These are phyloP conservation scores for Lactarius hatsudake DNA, from an alignment of 768 basidiomycete genomes.

Conservation along the genomic window DNA sequence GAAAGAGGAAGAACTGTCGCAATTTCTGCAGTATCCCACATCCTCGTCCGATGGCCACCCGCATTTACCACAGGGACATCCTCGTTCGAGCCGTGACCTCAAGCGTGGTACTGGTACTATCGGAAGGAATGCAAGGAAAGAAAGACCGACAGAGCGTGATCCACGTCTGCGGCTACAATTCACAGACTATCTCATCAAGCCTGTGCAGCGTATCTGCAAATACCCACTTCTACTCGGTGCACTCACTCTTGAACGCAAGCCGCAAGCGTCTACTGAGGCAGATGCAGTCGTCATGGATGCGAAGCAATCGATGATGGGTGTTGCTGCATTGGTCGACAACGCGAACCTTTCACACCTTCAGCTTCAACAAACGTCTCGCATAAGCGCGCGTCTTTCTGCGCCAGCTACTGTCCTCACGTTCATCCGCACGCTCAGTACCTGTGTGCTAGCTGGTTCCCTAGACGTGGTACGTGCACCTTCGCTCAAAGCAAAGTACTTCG, in stretches of 20 bases:
- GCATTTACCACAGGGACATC: not conserved
- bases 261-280: slow-evolving; percentile 2
- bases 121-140: slow-evolving; percentile 13
- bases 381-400: slow-evolving; percentile 36
- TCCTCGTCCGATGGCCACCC: not conserved
- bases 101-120: slow-evolving; percentile 3
- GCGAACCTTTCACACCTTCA: slow-evolving; percentile 22
- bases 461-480: slow-evolving; percentile 77
- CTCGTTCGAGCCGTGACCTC: slow-evolving; percentile 1
- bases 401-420: slow-evolving; percentile 50
- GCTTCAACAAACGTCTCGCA: slow-evolving; percentile 23
- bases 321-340: slow-evolving; percentile 26
- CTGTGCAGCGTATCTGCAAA: slow-evolving; percentile 93
- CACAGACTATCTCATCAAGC: slow-evolving; percentile 92
- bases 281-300: slow-evolving; percentile 20
- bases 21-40: not conserved
- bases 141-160: slow-evolving; percentile 9
- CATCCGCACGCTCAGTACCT: slow-evolving; percentile 71
- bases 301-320: slow-evolving; percentile 23
- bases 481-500: slow-evolving; percentile 71
- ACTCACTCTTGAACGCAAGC: slow-evolving; percentile 36
- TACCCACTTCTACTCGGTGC: slow-evolving; percentile 89
- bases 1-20: not conserved
- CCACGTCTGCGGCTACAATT: slow-evolving; percentile 50
- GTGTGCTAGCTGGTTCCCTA: slow-evolving; percentile 78